phyloP scores from a whole-genome alignment of 1,284 basidiomycete species.

The Ganoderma lucidum region DNA sequence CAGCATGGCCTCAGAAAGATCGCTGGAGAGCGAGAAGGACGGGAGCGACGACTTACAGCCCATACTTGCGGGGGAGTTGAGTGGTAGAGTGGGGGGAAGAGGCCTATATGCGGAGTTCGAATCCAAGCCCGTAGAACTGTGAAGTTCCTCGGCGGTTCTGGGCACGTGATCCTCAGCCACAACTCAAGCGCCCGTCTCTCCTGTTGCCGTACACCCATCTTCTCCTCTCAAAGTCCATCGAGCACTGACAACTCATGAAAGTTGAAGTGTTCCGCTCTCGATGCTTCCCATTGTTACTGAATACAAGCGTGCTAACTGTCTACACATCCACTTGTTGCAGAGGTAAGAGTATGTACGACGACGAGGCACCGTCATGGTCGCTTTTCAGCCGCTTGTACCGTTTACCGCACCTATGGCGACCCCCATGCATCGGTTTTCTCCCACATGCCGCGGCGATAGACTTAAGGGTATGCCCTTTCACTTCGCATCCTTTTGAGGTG shows the following conservation, averaged over 20 bases:
- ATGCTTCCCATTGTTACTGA: background rate
- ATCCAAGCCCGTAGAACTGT: conserved; percentile 42
- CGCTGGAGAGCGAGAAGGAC: conserved; percentile 20
- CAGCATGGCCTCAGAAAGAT: conserved; percentile 30
- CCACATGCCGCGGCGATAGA: conserved; percentile 46
- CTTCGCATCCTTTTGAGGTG: background rate
- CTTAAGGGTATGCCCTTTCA: conserved; percentile 41
- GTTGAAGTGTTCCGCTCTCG: background rate
- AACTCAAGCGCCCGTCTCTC: background rate
- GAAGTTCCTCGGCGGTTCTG: conserved; percentile 37
- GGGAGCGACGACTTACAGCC: conserved; percentile 69
- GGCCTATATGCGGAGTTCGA: conserved; percentile 41
- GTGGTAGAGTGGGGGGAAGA: conserved; percentile 42
- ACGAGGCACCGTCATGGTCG: conserved; percentile 43
- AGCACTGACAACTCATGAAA: background rate
- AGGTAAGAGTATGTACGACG: conserved; percentile 28
- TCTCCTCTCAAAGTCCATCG: background rate
- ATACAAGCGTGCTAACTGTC: background rate
- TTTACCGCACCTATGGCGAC: conserved; percentile 47
- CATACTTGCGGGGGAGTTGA: conserved; percentile 72
- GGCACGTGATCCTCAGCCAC: conserved; percentile 32
- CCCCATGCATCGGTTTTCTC: conserved; percentile 44
- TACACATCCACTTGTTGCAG: background rate
- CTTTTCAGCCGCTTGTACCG: conserved; percentile 45
- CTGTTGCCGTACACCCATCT: background rate